These are phyloP conservation scores for Ascosphaera aggregata DNA, from an alignment of 2,329 filamentous ascomycete genomes.

Conservation along the genomic window DNA sequence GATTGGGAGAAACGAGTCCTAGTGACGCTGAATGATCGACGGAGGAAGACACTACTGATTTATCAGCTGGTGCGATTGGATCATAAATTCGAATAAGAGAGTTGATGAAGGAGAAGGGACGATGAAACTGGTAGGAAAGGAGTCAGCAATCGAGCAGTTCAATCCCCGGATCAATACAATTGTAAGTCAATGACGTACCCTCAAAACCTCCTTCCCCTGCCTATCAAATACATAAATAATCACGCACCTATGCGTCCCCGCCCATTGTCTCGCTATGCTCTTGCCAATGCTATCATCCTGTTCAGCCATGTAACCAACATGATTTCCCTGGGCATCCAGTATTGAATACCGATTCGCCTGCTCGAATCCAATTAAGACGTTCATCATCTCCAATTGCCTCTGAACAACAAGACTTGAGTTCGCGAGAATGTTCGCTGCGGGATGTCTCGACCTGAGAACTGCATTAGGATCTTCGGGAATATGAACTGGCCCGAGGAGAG, in stretches of 20 bases:
- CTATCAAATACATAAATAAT: constrained; percentile 41
- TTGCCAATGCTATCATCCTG: constrained; percentile 34
- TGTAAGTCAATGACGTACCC: constrained; percentile 12
- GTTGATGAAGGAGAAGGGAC: constrained; percentile 41
- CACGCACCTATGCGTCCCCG: constrained; percentile 38
- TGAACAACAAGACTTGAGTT: constrained; percentile 40
- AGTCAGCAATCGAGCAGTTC: constrained; percentile 3
- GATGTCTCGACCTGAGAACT: constrained; percentile 34
- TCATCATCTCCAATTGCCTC: constrained; percentile 41
- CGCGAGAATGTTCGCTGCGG: constrained; percentile 31
- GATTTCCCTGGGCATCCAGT: constrained; percentile 38
- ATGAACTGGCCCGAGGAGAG: constrained; percentile 34
- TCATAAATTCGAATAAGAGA: constrained; percentile 34
- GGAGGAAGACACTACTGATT: constrained; percentile 15
- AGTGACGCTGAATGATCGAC: constrained; percentile 11
- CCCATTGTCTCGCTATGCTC: constrained; percentile 33
- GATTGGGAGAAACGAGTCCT: constrained; percentile 17
- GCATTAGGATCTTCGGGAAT: constrained; percentile 37
- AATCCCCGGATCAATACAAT: not conserved
- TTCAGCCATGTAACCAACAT: constrained; percentile 41
- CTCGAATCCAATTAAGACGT: constrained; percentile 39
- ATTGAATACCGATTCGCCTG: constrained; percentile 44
- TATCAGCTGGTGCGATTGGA: constrained; percentile 12
- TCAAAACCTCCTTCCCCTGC: constrained; percentile 34
- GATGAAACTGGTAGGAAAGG: constrained; percentile 24